Percentiles rank a stretch among this genome's conserved stretches.
These are phyloP conservation scores for Bauhinia variegata DNA, from an alignment of 306 rosid genomes.

Conservation along the genomic window DNA sequence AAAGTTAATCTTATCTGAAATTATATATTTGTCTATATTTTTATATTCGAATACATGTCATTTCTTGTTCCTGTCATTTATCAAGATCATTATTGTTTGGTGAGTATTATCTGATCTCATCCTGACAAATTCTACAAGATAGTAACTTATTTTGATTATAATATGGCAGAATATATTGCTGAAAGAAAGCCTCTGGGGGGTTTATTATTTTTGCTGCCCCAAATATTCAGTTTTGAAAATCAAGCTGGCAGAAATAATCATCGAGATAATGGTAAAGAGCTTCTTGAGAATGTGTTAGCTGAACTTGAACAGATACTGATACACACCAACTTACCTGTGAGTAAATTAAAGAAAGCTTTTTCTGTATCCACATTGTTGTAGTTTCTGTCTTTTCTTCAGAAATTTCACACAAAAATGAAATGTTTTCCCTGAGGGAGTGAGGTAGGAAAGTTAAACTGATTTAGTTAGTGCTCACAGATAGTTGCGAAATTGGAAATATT, in stretches of 20 bases:
- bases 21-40: too few species aligned
- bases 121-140: conserved; percentile 20
- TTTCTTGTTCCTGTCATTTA: too few species aligned
- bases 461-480: too few species aligned
- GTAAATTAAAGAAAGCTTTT: conserved; percentile 44
- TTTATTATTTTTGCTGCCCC: conserved; percentile 84
- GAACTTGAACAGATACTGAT: conserved; percentile 85
- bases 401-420: conserved; percentile 11
- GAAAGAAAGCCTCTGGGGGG: conserved; percentile 88
- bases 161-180: conserved; percentile 76
- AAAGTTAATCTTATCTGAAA: not conserved
- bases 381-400: conserved; percentile 24
- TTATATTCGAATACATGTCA: too few species aligned
- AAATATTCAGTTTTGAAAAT: conserved; percentile 55
- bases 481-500: too few species aligned
- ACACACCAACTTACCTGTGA: conserved; percentile 84
- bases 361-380: conserved; percentile 4
- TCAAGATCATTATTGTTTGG: conserved; percentile 31
- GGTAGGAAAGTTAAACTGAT: conserved; percentile 2
- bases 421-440: conserved; percentile 17
- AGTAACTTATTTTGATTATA: conserved; percentile 33
- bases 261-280: conserved; percentile 47
- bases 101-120: conserved; percentile 21
- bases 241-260: conserved; percentile 43
- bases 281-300: conserved; percentile 51